phyloP scores from a whole-genome alignment of 306 rosid species.

The Pachyrhizus erosus region DNA sequence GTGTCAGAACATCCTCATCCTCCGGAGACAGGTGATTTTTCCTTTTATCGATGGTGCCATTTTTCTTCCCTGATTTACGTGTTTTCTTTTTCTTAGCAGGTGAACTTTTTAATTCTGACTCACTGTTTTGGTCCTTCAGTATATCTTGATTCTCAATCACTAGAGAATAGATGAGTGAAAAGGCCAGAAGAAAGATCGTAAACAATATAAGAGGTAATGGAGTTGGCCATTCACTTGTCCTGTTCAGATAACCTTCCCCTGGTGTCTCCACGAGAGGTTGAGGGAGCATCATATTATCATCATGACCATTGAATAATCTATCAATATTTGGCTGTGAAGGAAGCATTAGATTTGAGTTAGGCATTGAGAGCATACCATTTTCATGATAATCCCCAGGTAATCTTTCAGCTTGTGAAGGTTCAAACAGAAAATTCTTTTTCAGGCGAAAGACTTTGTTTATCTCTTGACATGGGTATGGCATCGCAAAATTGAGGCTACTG shows the following conservation, averaged over 20 bases:
- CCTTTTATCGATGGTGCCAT: slow-evolving; percentile 40
- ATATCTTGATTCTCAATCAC: slow-evolving; percentile 39
- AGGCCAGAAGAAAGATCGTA: slow-evolving; percentile 39
- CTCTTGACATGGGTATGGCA: slow-evolving; percentile 74
- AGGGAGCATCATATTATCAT: slow-evolving; percentile 40
- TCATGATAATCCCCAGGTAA: slow-evolving; percentile 30
- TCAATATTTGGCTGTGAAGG: slow-evolving; percentile 38
- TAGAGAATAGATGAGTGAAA: slow-evolving; percentile 34
- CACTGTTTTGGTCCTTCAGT: slow-evolving; percentile 37
- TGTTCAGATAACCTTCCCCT: slow-evolving; percentile 34
- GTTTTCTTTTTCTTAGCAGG: slow-evolving; percentile 61
- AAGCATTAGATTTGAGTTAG: slow-evolving; percentile 46
- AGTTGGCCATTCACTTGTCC: slow-evolving; percentile 39
- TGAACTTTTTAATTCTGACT: slow-evolving; percentile 47
- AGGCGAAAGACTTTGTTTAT: slow-evolving; percentile 55
- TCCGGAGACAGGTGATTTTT: slow-evolving; percentile 48
- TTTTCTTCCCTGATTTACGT: slow-evolving; percentile 51
- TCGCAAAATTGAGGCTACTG: slow-evolving; percentile 53
- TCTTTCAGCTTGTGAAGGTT: slow-evolving; percentile 46
- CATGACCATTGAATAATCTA: slow-evolving; percentile 33
- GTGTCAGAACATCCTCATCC: slow-evolving; percentile 35
- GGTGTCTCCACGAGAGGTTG: slow-evolving; percentile 41
- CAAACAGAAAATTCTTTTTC: slow-evolving; percentile 48
- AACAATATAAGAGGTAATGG: slow-evolving; percentile 39
- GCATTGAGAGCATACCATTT: slow-evolving; percentile 45